Percentiles rank a stretch among this genome's conserved stretches.
These are phyloP conservation scores for Histomonas meleagridis DNA, from an alignment of 208 protist species.

Conservation along the genomic window DNA sequence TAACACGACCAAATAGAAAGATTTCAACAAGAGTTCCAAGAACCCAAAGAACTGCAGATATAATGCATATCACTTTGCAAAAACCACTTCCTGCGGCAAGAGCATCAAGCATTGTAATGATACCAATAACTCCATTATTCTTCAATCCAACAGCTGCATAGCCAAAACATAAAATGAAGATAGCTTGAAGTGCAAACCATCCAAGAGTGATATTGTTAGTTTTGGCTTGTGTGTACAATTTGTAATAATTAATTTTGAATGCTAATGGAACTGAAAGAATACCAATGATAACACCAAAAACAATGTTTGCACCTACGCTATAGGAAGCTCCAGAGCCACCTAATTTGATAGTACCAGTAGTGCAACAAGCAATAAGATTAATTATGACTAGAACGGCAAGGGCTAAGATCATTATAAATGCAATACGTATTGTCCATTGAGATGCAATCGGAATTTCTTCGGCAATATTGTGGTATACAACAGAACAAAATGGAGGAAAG, in stretches of 20 bases:
- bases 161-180: no score
- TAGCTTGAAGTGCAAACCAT: no score
- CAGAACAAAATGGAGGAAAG: neutral
- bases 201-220: neutral
- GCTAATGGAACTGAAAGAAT: neutral
- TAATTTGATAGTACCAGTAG: neutral
- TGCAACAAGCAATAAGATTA: neutral
- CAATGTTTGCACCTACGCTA: neutral
- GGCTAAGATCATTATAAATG: neutral
- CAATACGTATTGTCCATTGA: neutral
- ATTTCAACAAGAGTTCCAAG: no score
- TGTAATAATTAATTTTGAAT: conserved; percentile 26
- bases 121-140: neutral
- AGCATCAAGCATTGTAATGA: neutral
- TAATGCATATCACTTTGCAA: no score
- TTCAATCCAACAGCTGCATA: neutral
- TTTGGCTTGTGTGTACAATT: neutral
- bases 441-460: conserved; percentile 4
- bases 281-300: neutral
- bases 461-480: conserved; percentile 5
- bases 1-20: no score
- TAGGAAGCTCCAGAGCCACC: neutral
- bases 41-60: no score
- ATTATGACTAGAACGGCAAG: neutral
- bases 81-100: no score